Percentiles rank a stretch among this genome's conserved stretches.
Conservation (phyloP, 306 rosid species). For the Geum urbanum region DNA sequence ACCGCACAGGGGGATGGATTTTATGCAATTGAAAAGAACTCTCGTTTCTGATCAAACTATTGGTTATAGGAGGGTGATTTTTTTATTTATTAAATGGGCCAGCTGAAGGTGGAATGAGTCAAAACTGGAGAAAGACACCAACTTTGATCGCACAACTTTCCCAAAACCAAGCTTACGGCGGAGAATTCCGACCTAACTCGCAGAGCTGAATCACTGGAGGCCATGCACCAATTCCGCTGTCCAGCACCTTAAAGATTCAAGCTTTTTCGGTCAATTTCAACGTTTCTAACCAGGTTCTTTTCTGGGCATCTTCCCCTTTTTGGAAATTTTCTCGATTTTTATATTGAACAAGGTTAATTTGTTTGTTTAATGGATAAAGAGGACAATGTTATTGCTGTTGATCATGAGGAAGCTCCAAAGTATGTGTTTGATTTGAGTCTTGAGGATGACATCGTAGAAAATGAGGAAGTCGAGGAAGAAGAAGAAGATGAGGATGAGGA, state of each 20-base stretch:
- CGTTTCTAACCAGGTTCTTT: not conserved
- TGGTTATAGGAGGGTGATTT: not conserved
- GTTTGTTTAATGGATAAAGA: not conserved
- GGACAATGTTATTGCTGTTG: not conserved
- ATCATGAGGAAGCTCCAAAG: constrained; percentile 18
- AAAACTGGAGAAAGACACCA: not conserved
- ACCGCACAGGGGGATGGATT: too few species aligned
- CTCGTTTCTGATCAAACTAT: not conserved
- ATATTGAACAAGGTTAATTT: too few species aligned
- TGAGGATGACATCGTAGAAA: constrained; percentile 16
- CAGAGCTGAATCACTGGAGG: too few species aligned
- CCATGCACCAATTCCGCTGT: not conserved
- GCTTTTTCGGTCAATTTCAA: not conserved
- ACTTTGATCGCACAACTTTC: not conserved
- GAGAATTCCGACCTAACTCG: too few species aligned
- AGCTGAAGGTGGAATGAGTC: not conserved
- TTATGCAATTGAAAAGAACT: too few species aligned
- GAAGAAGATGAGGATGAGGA: constrained; percentile 16
- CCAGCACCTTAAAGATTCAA: not conserved
- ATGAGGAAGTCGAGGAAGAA: constrained; percentile 15
- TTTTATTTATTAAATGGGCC: not conserved
- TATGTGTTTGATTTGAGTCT: constrained; percentile 3
- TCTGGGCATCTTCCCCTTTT: not conserved
- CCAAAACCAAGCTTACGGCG: not conserved
- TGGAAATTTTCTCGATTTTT: too few species aligned